Percentiles rank a stretch among this genome's conserved stretches.
These are phyloP conservation scores for Suaeda aralocaspica DNA, from an alignment of 148 eudicot genomes.

Conservation along the genomic window DNA sequence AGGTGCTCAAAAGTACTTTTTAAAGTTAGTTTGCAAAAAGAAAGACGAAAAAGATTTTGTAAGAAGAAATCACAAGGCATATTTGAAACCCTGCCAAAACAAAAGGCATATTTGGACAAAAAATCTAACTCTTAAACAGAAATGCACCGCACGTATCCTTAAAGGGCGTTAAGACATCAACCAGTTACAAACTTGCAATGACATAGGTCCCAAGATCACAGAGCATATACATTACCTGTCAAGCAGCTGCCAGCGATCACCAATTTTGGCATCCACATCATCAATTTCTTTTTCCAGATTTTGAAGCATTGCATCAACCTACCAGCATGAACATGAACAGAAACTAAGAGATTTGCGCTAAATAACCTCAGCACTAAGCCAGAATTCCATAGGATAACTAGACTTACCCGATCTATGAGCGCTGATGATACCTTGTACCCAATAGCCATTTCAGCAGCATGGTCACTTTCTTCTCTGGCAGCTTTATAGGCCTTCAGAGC, in stretches of 20 bases:
- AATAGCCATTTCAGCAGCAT: slow-evolving; percentile 43
- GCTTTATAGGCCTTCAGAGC: slow-evolving; percentile 79
- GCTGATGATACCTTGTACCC: slow-evolving; percentile 67
- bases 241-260: slow-evolving; percentile 78
- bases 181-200: too few relatives aligned
- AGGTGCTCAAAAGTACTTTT: too few relatives aligned
- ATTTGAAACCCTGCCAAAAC: too few relatives aligned
- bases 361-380: background rate
- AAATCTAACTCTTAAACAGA: too few relatives aligned
- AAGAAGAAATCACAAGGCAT: too few relatives aligned
- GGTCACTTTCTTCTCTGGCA: slow-evolving; percentile 63
- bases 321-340: background rate
- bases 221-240: slow-evolving; percentile 43
- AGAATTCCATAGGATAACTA: background rate
- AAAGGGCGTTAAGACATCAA: too few relatives aligned
- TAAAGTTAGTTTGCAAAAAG: too few relatives aligned
- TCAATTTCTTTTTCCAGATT: slow-evolving; percentile 91
- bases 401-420: slow-evolving; percentile 59
- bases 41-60: too few relatives aligned
- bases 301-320: slow-evolving; percentile 96
- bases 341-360: background rate
- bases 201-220: background rate
- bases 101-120: too few relatives aligned
- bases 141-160: too few relatives aligned
- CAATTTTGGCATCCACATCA: slow-evolving; percentile 90